Conservation (phyloP, 495 filamentous ascomycete species). For the Penicillium odoratum region DNA sequence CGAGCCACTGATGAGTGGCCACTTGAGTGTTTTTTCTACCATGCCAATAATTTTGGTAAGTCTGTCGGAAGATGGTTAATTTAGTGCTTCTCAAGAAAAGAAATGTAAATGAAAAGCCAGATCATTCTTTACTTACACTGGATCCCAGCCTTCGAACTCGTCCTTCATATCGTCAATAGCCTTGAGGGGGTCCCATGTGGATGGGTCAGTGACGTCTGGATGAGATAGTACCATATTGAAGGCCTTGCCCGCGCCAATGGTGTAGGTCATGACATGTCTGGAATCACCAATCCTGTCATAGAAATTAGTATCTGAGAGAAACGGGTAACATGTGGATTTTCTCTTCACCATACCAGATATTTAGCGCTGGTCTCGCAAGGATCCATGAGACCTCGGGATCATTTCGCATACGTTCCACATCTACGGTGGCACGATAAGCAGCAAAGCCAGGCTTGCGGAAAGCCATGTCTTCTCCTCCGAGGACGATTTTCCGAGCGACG, state of each 20-base stretch:
- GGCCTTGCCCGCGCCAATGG: slow-evolving; percentile 44
- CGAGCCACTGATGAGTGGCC: slow-evolving; percentile 37
- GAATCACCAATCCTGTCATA: slow-evolving; percentile 32
- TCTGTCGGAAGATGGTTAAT: slow-evolving; percentile 9
- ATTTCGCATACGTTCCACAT: slow-evolving; percentile 36
- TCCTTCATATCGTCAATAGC: slow-evolving; percentile 37
- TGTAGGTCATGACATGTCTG: slow-evolving; percentile 52
- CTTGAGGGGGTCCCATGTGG: slow-evolving; percentile 36
- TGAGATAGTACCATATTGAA: slow-evolving; percentile 56
- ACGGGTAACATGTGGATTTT: background rate
- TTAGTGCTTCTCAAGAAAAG: background rate
- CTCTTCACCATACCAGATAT: slow-evolving; percentile 35
- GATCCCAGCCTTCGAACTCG: slow-evolving; percentile 46
- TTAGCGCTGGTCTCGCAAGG: slow-evolving; percentile 38
- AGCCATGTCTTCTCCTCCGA: slow-evolving; percentile 15
- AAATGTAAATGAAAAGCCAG: background rate
- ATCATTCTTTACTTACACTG: slow-evolving; percentile 17
- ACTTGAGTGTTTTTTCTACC: slow-evolving; percentile 40
- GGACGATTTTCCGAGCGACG: slow-evolving; percentile 25
- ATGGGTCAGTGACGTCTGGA: slow-evolving; percentile 39
- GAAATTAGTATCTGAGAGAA: background rate
- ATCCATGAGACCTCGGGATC: slow-evolving; percentile 42
- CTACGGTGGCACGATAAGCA: slow-evolving; percentile 44
- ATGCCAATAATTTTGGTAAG: slow-evolving; percentile 39
- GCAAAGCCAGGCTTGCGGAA: slow-evolving; percentile 34